Evolutionary conservation across 2,329 filamentous ascomycete species (phyloP), one percentile per base, ranked within the genome.

Genomic region (Decorospora gaudefroyi): DNA sequence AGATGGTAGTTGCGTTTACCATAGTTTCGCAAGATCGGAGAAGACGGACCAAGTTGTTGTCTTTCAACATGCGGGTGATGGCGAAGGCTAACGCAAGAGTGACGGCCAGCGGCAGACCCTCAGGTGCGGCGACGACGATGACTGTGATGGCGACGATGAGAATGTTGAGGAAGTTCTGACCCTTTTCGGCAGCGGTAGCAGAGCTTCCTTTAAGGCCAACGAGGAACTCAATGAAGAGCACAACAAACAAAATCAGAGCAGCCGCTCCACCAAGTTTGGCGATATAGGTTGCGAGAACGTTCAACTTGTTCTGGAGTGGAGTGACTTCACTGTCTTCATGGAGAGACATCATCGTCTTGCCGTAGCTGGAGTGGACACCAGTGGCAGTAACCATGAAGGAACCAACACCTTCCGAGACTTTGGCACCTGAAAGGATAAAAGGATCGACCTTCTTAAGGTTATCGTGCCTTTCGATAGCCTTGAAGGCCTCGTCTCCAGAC

Each of bases 361-460:
- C 88, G 59, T 88, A 84, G 21, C 81, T 86, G 0, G 87, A 88
- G 67, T 91, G 80, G 25, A 86, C 77, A 51, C 88, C 88, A 12
- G 85, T 83, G 4, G 87, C 81, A 1, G 86, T 89, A 41, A 90
- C 87, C 41, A 92, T 67, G 68, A 89, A 91, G 3, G 81, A 83
- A 6, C 88, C 88, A 6, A 89, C 78, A 41, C 88, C 88, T 59
- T 90, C 86, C 0, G 83, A 83, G 8, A 92, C 83, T 55, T 89
- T 90, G 3, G 85, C 85, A 31, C 88, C 91, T 19, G 90, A 96
- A 56, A 95, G 88, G 60, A 96, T 90, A 68, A 92, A 92, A 0
- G 88, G 88, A 57, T 91, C 88, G 49, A 86, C 73, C 60, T 90
- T 90, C 73, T 78, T 77, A 22, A 85, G 71, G 11, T 76, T 76